These are phyloP conservation scores for Lipomyces orientalis DNA, from an alignment of 805 yeast species.

Conservation along the genomic window DNA sequence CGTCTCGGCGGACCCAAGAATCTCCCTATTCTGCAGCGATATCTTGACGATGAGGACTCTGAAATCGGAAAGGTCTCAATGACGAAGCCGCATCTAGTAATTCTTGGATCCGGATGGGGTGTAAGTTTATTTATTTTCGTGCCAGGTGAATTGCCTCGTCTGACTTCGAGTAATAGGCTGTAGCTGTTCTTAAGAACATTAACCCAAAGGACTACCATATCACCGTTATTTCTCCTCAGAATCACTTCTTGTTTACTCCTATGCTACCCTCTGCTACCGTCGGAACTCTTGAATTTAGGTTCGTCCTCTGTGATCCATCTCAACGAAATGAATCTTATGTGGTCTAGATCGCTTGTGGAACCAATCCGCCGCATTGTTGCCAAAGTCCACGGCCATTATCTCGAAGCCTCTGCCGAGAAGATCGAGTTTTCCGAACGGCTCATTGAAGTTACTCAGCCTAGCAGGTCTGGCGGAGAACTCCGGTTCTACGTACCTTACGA, in stretches of 20 bases:
- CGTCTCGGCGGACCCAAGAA: conserved; percentile 72
- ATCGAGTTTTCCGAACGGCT: conserved; percentile 61
- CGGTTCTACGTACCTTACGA: conserved; percentile 72
- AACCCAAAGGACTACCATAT: conserved; percentile 89
- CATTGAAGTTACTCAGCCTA: conserved; percentile 59
- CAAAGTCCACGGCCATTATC: conserved; percentile 61
- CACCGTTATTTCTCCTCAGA: conserved; percentile 88
- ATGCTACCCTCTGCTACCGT: conserved; percentile 92
- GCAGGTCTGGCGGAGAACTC: conserved; percentile 50
- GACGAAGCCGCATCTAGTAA: conserved; percentile 52
- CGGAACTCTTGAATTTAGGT: conserved; percentile 60
- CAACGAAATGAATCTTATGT: neutral
- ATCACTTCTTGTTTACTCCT: conserved; percentile 91
- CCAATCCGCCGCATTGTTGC: conserved; percentile 64
- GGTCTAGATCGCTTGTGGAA: conserved; percentile 65
- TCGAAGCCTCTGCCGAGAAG: conserved; percentile 67
- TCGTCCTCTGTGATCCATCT: neutral
- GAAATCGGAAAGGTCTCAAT: conserved; percentile 42
- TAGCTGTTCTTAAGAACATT: conserved; percentile 78
- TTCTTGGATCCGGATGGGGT: conserved; percentile 84
- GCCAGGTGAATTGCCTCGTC: neutral
- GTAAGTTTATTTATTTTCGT: conserved; percentile 37
- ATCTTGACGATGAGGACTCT: conserved; percentile 63
- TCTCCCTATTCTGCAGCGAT: conserved; percentile 62
- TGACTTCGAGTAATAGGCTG: conserved; percentile 47